Evolutionary conservation across 805 yeast genomes (phyloP).

Genomic region (Hanseniaspora singularis): DNA sequence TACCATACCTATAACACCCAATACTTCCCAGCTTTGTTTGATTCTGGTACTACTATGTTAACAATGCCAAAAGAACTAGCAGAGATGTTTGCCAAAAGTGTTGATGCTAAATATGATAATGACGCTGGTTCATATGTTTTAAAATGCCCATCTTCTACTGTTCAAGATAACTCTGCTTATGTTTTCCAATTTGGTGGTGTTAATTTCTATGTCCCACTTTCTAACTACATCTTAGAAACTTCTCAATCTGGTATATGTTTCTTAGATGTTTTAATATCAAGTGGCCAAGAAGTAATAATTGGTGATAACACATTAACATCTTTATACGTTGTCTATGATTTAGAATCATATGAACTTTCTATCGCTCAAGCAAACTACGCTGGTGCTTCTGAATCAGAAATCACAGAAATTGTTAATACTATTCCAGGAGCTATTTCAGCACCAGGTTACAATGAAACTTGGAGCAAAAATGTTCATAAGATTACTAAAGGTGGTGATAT

Average conservation of each 20-base stretch:
- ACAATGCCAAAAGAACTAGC: conserved; percentile 33
- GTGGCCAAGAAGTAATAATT: conserved; percentile 26
- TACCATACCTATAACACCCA: conserved; percentile 18
- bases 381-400: conserved; percentile 28
- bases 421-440: conserved; percentile 43
- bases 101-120: conserved; percentile 30
- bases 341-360: conserved; percentile 32
- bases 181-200: conserved; percentile 49
- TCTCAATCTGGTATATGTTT: conserved; percentile 32
- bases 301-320: conserved; percentile 43
- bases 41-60: conserved; percentile 47
- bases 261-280: conserved; percentile 29
- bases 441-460: conserved; percentile 34
- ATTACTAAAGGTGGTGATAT: conserved; percentile 23
- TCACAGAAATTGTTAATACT: conserved; percentile 34
- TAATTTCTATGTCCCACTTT: conserved; percentile 39
- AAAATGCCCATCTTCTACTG: conserved; percentile 30
- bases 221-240: conserved; percentile 24
- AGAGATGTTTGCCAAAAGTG: conserved; percentile 25
- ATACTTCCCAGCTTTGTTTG: conserved; percentile 35
- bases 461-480: background rate
- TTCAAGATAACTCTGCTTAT: conserved; percentile 20
- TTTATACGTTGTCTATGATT: conserved; percentile 42
- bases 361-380: conserved; percentile 33
- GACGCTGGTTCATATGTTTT: conserved; percentile 32